A percentile compares a stretch with the other conserved stretches of the same genome.
Evolutionary conservation across 306 rosid genomes (phyloP).

Genomic region (Citrullus colocynthis): DNA sequence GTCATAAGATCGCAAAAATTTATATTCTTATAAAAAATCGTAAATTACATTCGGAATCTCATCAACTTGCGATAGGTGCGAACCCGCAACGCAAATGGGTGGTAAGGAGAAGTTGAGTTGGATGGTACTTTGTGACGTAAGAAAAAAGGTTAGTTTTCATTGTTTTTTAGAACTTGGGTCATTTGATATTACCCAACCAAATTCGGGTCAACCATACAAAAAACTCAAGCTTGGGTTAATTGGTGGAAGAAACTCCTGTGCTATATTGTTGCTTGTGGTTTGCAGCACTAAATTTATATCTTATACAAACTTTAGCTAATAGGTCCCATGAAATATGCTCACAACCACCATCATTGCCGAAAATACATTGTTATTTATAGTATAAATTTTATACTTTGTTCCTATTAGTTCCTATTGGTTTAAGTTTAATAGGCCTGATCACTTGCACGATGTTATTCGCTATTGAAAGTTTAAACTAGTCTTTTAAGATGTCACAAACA

Average conservation of each 20-base stretch:
- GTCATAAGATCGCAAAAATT: too few relatives aligned
- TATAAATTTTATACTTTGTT: background rate
- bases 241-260: constrained; percentile 3
- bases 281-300: background rate
- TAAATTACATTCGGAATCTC: too few relatives aligned
- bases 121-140: too few relatives aligned
- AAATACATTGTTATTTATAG: background rate
- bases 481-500: background rate
- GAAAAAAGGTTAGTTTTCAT: too few relatives aligned
- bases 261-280: background rate
- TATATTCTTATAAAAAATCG: too few relatives aligned
- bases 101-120: too few relatives aligned
- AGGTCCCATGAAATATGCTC: background rate
- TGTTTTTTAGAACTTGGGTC: too few relatives aligned
- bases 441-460: background rate
- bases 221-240: background rate
- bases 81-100: too few relatives aligned
- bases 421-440: background rate
- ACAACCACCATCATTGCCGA: background rate
- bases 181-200: too few relatives aligned
- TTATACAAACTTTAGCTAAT: background rate
- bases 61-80: too few relatives aligned
- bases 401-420: background rate
- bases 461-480: background rate
- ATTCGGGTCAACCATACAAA: too few relatives aligned